Evolutionary conservation across 1,284 basidiomycete genomes (phyloP).

Genomic region (Trametes sp.): DNA sequence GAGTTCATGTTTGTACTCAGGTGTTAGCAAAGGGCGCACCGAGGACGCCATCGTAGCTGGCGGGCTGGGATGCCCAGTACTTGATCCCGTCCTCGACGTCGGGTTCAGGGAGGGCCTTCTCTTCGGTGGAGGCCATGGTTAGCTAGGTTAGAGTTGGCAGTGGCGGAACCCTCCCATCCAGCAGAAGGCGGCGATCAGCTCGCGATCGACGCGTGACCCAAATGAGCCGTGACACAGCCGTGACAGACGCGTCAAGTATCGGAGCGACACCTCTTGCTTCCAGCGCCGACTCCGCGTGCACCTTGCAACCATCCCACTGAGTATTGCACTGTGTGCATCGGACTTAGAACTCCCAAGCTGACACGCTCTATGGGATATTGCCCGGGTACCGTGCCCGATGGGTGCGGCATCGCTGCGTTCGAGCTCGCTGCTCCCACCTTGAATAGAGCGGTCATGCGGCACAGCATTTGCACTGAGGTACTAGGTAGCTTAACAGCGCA

Average conservation of each 20-base stretch:
- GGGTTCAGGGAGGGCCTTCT: conserved; percentile 43
- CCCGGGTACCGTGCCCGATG: no score
- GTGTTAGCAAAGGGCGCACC: conserved; percentile 46
- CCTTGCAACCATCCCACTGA: no score
- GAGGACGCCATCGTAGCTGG: conserved; percentile 77
- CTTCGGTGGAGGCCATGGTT: conserved; percentile 8
- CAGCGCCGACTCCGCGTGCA: no score
- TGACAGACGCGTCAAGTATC: conserved; percentile 3
- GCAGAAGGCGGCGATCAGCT: not conserved
- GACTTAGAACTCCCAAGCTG: no score
- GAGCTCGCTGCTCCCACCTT: no score
- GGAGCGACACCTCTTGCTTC: no score
- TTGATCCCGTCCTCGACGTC: conserved; percentile 72
- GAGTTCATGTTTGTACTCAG: not conserved
- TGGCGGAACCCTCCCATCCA: conserved; percentile 5
- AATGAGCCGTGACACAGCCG: conserved; percentile 16
- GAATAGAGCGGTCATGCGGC: no score
- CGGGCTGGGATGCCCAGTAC: conserved; percentile 81
- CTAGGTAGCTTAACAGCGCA: no score
- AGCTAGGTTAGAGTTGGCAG: not conserved
- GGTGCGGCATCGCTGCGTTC: no score
- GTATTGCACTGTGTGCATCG: no score
- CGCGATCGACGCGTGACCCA: conserved; percentile 15
- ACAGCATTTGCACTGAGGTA: no score
- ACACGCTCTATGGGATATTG: no score